Evolutionary conservation across 2,329 filamentous ascomycete genomes (phyloP).

Genomic region (Epichloe uncinata): DNA sequence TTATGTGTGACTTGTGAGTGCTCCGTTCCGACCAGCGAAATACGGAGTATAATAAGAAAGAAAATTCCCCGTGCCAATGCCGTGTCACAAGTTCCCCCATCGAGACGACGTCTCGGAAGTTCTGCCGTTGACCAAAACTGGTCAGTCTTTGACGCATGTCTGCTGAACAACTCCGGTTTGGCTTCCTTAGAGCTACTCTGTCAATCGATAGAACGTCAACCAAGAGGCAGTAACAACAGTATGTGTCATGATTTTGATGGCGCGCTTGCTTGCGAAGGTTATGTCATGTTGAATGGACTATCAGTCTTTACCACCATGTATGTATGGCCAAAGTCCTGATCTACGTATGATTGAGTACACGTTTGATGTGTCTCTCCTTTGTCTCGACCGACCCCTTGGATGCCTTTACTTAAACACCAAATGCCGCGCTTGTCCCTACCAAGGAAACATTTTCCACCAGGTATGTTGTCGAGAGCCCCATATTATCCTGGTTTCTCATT

Average conservation of each 20-base stretch:
- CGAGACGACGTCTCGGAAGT: too few relatives aligned
- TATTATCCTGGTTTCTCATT: background rate
- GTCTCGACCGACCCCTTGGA: background rate
- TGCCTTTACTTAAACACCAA: constrained; percentile 2
- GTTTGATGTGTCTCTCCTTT: constrained; percentile 3
- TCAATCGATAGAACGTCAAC: background rate
- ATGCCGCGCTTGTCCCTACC: constrained; percentile 1
- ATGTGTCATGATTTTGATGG: background rate
- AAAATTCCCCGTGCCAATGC: background rate
- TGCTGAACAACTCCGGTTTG: background rate
- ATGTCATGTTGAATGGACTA: constrained; percentile 4
- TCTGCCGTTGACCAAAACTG: background rate
- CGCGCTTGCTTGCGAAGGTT: background rate
- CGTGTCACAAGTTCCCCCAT: background rate
- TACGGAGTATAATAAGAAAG: background rate
- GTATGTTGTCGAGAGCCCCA: background rate
- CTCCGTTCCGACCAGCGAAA: too few relatives aligned
- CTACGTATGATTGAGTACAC: background rate
- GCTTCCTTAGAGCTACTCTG: background rate
- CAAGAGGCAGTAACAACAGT: background rate
- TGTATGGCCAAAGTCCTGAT: constrained; percentile 4
- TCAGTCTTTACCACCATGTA: background rate
- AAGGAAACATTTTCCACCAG: background rate
- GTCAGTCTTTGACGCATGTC: background rate
- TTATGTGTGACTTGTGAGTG: too few relatives aligned